Base-by-base conservation (phyloP, 164 flowering plant genomes). In the Sedum album region DNA sequence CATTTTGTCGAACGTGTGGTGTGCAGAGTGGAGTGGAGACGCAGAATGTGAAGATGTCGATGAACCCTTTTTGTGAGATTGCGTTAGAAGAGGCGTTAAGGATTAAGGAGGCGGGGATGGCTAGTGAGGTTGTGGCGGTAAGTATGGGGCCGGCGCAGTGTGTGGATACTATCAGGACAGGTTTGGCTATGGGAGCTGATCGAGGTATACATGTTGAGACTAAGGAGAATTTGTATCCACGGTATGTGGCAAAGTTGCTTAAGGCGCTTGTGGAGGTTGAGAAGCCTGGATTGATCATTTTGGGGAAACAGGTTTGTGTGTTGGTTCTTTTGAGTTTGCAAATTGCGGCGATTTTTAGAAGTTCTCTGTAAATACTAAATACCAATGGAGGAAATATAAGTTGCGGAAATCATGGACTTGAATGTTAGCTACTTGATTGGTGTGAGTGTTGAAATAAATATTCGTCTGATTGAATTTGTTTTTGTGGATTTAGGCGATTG, bases 61-160 rank as follows among this genome's bases (percentile, higher is more conserved):
- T 94, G 98, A 91, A 94, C 75, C 98, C 97, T 1, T 94, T 94
- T 42, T 94, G 98, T 72, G 97, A 94, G 79, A 91, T 94, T 13
- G 97, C 91, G 0, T 66, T 94, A 53, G 99, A 94, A 69, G 99
- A 94, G 73, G 99, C 99, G 14, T 80, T 94, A 0, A 78, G 94
- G 28, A 87, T 94, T 68, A 84, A 70, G 72, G 96, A 94, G 70
- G 49, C 92, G 0, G 99, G 99, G 2, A 17, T 81, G 48, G 97
- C 97, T 13, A 79, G 88, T 25, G 99, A 94, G 82, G 96, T 94
- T 18, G 80, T 94, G 60, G 95, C 91, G 0, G 99, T 94, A n/a
- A 87, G 87, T 55, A 82, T 91, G 80, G 99, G 99, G 18, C 82
- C 89, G 0, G 39, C 77, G 1, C 95, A 88, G 77, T 88, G 91